Evolutionary conservation across 1,139 yeast species (phyloP).

Genomic region (Trichomonascaceae sp.): DNA sequence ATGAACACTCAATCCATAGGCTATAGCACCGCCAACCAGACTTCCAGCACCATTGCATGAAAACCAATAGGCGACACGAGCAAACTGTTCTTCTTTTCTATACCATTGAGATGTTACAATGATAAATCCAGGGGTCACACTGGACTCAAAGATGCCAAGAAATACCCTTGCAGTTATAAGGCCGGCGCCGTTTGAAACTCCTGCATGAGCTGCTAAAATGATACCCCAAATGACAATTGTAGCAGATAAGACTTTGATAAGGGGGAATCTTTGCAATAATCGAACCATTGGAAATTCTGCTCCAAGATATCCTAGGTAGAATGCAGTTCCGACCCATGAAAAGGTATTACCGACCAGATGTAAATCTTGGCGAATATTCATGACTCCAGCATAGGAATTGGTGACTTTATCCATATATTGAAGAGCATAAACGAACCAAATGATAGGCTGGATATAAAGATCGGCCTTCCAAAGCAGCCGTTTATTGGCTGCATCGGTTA

Average conservation of each 20-base stretch:
- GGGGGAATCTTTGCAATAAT: conserved; percentile 47
- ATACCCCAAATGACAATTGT: conserved; percentile 48
- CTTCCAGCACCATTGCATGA: conserved; percentile 54
- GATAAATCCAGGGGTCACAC: conserved; percentile 54
- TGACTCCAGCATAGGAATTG: conserved; percentile 51
- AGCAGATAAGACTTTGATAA: conserved; percentile 45
- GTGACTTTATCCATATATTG: conserved; percentile 64
- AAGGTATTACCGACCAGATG: conserved; percentile 34
- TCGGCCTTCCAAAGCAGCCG: conserved; percentile 47
- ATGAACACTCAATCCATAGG: conserved; percentile 41
- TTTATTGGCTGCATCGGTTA: conserved; percentile 28
- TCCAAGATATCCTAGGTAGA: conserved; percentile 46
- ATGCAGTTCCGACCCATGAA: conserved; percentile 53
- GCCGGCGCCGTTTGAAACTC: conserved; percentile 45
- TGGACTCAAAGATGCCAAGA: conserved; percentile 52
- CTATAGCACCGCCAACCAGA: conserved; percentile 49
- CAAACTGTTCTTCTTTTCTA: conserved; percentile 46
- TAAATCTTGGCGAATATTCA: conserved; percentile 45
- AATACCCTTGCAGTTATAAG: conserved; percentile 45
- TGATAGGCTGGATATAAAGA: conserved; percentile 45
- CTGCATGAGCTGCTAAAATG: conserved; percentile 43
- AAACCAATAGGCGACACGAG: conserved; percentile 45
- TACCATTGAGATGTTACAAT: conserved; percentile 55
- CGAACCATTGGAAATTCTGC: conserved; percentile 48
- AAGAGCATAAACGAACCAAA: conserved; percentile 50